Evolutionary conservation across 306 rosid species (phyloP).

Genomic region (Quercus berberidifolia): DNA sequence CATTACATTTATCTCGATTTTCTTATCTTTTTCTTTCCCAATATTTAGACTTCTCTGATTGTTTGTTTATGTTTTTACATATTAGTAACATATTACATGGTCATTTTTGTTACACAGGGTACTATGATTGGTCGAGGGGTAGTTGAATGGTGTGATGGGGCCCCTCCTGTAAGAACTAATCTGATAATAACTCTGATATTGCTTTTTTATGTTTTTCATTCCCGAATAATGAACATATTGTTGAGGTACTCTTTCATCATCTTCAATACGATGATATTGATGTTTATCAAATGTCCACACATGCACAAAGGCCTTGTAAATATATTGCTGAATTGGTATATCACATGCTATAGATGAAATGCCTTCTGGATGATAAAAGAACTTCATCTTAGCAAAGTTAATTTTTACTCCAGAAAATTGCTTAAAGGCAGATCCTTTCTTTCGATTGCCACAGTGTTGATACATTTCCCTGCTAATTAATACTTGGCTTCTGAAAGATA

Average conservation of each 20-base stretch:
- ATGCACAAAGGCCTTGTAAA: background rate
- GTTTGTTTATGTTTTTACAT: slow-evolving; percentile 2
- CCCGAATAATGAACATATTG: background rate
- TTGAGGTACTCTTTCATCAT: background rate
- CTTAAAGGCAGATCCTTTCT: background rate
- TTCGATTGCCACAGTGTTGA: background rate
- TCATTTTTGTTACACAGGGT: slow-evolving; percentile 49
- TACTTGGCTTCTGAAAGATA: background rate
- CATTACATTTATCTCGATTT: background rate
- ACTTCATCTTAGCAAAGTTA: background rate
- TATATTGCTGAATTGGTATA: background rate
- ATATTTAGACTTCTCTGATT: background rate
- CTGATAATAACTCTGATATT: slow-evolving; percentile 8
- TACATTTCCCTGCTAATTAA: background rate
- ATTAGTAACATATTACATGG: background rate
- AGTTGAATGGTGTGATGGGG: slow-evolving; percentile 76
- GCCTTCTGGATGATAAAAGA: background rate
- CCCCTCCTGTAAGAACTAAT: slow-evolving; percentile 69
- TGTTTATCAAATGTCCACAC: background rate
- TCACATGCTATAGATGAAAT: background rate
- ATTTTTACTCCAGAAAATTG: background rate
- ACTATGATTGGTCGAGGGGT: slow-evolving; percentile 73
- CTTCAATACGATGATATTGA: background rate
- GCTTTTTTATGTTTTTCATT: background rate
- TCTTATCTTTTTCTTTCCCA: background rate